These are phyloP conservation scores for Arabis hirsuta DNA, from an alignment of 345 rosid species.

Conservation along the genomic window DNA sequence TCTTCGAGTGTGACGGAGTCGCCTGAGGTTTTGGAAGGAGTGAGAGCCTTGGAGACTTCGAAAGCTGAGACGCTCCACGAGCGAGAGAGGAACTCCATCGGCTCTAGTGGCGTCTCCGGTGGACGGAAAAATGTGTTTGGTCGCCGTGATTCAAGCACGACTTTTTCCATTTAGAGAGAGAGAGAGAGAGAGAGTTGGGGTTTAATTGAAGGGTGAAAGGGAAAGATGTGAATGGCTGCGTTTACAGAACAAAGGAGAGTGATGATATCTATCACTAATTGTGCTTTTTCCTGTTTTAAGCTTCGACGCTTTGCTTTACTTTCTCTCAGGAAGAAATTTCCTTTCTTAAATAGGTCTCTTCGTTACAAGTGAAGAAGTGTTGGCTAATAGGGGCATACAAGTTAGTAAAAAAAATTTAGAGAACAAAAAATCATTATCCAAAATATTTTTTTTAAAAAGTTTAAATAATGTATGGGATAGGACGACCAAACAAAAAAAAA, in stretches of 20 bases:
- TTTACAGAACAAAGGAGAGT: constrained; percentile 31
- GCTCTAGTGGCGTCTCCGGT: constrained; percentile 84
- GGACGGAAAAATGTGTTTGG: constrained; percentile 62
- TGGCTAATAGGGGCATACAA: no score
- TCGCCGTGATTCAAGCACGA: constrained; percentile 56
- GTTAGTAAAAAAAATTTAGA: no score
- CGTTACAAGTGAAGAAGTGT: no score
- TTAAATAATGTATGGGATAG: no score
- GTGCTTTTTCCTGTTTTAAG: no score
- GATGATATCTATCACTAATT: background rate
- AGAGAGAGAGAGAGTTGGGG: background rate
- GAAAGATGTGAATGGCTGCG: constrained; percentile 32
- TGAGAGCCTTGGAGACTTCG: constrained; percentile 73
- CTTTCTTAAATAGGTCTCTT: no score
- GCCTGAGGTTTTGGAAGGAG: constrained; percentile 44
- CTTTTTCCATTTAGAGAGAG: constrained; percentile 52
- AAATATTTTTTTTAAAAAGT: no score
- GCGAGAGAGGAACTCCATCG: constrained; percentile 95
- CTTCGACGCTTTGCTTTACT: no score
- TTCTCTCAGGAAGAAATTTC: no score
- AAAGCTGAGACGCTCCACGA: constrained; percentile 93
- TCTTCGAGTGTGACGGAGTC: constrained; percentile 57
- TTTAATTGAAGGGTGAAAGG: background rate
- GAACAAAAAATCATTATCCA: no score
- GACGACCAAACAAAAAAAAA: no score